Base-by-base conservation (phyloP, 768 basidiomycete genomes). In the Tricholoma bakamatsutake region DNA sequence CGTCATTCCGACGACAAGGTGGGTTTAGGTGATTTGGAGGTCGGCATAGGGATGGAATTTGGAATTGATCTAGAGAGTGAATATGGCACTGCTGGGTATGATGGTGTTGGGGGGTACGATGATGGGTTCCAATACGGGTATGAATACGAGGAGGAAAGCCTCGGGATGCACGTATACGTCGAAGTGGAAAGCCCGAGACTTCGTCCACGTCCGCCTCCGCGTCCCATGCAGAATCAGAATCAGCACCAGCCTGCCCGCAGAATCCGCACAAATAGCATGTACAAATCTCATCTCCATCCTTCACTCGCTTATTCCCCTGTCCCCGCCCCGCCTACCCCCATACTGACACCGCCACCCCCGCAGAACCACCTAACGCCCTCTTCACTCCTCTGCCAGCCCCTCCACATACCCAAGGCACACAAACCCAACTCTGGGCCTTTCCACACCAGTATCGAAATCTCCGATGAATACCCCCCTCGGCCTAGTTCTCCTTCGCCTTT, bases 181-280 rank as follows among this genome's bases (percentile, higher is more conserved):
- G 66, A 67, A 28, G 50, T 66, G 15, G 67, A 70, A 59, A 61
- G 63, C 28, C 67, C 69, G 31, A 62, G 63, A 53, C 57, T 65
- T 11, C 64, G 64, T 24, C 68, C 46, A 0, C 11, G 8, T 28
- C 28, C 45, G 5, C 2, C 3, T 5, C 42, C 18, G 18, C 18
- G n/a, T 12, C 21, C n/a, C n/a, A 17, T 7, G 4, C 17, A 17
- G 40, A 18, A 3, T 37, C 13, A 11, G 37, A 37, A 15, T 31
- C 4, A 7, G 1, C 1, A 13, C 8, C 17, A n/a, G 43, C 21
- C 24, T 24, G 30, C 13, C 2, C 46, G 70, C 15, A 62, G 73
- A 31, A 59, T 63, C 47, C 72, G 75, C 30, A 71, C 70, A 13
- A 69, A 66, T 50, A 75, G 71, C 59, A 74, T 71, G 65, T 66